Conservation (phyloP, 2,329 filamentous ascomycete genomes). For the Aspergillus sp. region DNA sequence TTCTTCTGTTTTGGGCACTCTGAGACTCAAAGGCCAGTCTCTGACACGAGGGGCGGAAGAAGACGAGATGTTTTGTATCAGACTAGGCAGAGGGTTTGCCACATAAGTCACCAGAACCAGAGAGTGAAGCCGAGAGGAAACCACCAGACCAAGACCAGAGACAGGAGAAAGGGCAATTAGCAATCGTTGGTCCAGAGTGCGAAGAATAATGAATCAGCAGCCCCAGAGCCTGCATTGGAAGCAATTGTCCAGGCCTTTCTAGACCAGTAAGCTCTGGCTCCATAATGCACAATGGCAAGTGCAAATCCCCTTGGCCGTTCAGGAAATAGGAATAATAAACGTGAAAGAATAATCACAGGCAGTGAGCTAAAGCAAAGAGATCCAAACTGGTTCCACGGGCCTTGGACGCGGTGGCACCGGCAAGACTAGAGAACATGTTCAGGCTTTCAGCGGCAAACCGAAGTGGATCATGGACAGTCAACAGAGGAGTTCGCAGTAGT, state of each 20-base stretch:
- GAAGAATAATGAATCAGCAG: neutral
- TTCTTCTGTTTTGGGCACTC: neutral
- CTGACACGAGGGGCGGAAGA: slow-evolving; percentile 3
- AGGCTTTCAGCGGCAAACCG: neutral
- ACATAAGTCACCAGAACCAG: slow-evolving; percentile 13
- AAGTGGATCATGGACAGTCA: neutral
- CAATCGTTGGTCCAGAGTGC: neutral
- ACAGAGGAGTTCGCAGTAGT: neutral
- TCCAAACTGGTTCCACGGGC: slow-evolving; percentile 23
- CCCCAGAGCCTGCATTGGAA: neutral
- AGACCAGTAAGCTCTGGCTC: neutral
- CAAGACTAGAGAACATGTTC: neutral
- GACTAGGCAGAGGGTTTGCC: slow-evolving; percentile 5
- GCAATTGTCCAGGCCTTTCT: neutral
- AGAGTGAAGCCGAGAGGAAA: neutral
- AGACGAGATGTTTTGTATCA: slow-evolving; percentile 18
- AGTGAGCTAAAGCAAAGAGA: neutral
- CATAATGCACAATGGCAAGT: neutral
- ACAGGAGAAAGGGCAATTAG: neutral
- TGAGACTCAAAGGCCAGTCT: neutral
- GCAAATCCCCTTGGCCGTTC: neutral
- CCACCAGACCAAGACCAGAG: slow-evolving; percentile 6
- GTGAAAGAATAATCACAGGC: neutral
- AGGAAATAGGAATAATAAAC: neutral
- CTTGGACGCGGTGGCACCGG: slow-evolving; percentile 23